A percentile compares a stretch with the other conserved stretches of the same genome.
These are phyloP conservation scores for Withania somnifera DNA, from an alignment of 305 asterid genomes.

Conservation along the genomic window DNA sequence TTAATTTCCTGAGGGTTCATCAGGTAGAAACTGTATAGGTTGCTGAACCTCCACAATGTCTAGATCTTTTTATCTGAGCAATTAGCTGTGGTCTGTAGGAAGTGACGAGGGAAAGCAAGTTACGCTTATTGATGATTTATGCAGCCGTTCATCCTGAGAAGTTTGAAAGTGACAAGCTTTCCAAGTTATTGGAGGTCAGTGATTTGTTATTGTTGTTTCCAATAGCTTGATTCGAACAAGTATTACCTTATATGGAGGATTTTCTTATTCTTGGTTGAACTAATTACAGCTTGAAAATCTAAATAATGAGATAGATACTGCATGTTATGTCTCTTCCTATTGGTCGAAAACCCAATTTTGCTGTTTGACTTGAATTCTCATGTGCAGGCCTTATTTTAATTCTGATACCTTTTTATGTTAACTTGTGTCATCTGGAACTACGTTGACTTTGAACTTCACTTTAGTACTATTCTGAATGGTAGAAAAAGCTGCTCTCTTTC, in stretches of 20 bases:
- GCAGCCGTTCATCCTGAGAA: slow-evolving; percentile 91
- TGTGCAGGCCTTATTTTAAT: background rate
- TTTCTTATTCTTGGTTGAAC: background rate
- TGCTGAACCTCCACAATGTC: slow-evolving; percentile 3
- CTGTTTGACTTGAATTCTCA: background rate
- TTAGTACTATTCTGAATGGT: background rate
- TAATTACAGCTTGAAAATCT: background rate
- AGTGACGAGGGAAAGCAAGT: slow-evolving; percentile 69
- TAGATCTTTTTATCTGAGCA: slow-evolving; percentile 3
- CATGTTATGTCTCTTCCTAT: background rate
- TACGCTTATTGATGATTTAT: slow-evolving; percentile 93
- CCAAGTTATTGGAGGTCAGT: slow-evolving; percentile 78
- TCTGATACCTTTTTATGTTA: background rate
- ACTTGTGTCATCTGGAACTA: background rate
- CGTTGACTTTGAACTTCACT: background rate
- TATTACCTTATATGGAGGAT: background rate
- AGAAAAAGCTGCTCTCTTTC: background rate
- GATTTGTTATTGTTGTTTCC: background rate
- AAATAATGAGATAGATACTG: background rate
- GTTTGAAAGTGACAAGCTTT: slow-evolving; percentile 76
- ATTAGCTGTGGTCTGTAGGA: slow-evolving; percentile 44
- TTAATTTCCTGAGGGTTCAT: slow-evolving; percentile 66
- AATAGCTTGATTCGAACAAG: background rate
- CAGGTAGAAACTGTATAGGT: slow-evolving; percentile 35
- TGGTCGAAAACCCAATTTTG: background rate